These are phyloP conservation scores for Aquilaria yunnanensis DNA, from an alignment of 345 rosid genomes.

Conservation along the genomic window DNA sequence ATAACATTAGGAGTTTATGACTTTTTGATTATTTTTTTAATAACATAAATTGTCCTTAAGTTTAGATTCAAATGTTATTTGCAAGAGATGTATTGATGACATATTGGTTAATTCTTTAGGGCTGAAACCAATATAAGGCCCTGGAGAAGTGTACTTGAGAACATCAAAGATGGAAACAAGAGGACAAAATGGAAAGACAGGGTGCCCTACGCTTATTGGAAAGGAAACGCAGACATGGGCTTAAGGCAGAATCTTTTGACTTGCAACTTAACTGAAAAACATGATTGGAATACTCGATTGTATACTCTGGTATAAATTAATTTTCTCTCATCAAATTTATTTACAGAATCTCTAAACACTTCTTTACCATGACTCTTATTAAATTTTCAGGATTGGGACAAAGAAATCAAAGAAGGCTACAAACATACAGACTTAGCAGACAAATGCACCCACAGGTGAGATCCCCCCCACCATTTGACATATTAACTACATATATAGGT, in stretches of 20 bases:
- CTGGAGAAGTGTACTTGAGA: constrained; percentile 26
- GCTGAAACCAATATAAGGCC: constrained; percentile 46
- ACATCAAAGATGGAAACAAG: constrained; percentile 37
- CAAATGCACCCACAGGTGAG: constrained; percentile 60
- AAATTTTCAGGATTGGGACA: constrained; percentile 39
- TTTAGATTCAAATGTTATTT: background rate
- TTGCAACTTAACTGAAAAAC: constrained; percentile 18
- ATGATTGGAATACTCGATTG: constrained; percentile 35
- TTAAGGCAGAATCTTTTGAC: constrained; percentile 33
- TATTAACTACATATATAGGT: too few relatives aligned
- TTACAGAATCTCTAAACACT: too few relatives aligned
- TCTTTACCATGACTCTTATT: too few relatives aligned
- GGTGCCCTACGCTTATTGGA: constrained; percentile 22
- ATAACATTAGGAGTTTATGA: too few relatives aligned
- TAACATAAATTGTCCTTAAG: too few relatives aligned
- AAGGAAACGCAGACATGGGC: constrained; percentile 25
- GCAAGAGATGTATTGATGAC: too few relatives aligned
- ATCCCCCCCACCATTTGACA: background rate
- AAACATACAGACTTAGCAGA: constrained; percentile 43
- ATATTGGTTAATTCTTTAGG: constrained; percentile 13
- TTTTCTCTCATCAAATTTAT: too few relatives aligned
- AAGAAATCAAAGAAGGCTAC: constrained; percentile 33
- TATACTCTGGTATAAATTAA: constrained; percentile 8
- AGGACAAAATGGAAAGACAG: constrained; percentile 28
- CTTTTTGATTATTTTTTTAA: too few relatives aligned